Evolutionary conservation across 1,284 basidiomycete species (phyloP), one percentile per base, ranked within the genome.

Genomic region (Pisolithus thermaeus): DNA sequence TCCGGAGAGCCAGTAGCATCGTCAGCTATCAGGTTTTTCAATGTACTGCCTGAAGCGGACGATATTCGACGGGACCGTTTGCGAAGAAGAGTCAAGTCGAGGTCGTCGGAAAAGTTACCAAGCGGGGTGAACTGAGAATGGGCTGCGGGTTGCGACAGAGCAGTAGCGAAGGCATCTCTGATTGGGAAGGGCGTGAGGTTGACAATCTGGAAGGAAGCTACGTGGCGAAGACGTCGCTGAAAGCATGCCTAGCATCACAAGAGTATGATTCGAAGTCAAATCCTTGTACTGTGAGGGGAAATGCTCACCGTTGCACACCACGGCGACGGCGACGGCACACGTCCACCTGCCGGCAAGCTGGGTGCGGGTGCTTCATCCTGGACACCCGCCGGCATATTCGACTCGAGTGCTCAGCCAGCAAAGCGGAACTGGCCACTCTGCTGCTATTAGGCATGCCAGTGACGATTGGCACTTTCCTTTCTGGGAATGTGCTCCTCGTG

Each of bases 101-200:
- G 70, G 66, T 90, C 87, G 61, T 90, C 87, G 2, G 80, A 76
- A 41, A 80, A 56, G 59, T 77, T 74, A 1, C 79, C 79, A 53
- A 75, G 73, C 16, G 75, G 63, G 3, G 73, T 78, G 58, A 81
- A 80, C 56, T 83, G 79, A 4, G 79, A 69, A 51, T 77, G 75
- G 59, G 80, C 76, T 3, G 79, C 73, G 4, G 84, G 83, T 61
- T 85, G 81, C 8, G 76, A 72, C 46, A 91, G 73, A 18, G 85
- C 84, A 25, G 85, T 84, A 12, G 88, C 81, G 54, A 89, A 74
- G 2, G 84, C 76, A 67, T 92, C 89, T 37, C 87, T 80, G 40
- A 79, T 76, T 38, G 90, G 88, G 64, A 88, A 89, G 2, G 87
- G 87, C 11, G 89, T 88, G 39, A 92, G 73, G 61, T 92, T 92